Evolutionary conservation across 441 rosid species (phyloP).

Genomic region (Pelargonium myrrhifolium): DNA sequence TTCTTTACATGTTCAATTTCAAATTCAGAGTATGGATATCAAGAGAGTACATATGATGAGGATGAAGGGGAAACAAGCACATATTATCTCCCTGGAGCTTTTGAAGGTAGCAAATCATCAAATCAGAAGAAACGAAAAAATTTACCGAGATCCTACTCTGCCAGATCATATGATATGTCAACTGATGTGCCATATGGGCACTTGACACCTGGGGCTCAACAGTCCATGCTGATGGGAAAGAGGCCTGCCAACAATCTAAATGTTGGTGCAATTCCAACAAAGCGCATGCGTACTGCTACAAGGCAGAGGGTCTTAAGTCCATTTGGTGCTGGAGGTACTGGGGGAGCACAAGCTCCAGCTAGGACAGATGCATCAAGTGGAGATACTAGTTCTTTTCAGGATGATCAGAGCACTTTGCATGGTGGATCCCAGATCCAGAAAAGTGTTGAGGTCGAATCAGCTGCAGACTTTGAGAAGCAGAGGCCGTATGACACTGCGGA

Average conservation of each 20-base stretch:
- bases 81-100: conserved; percentile 60
- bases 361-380: conserved; percentile 97
- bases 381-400: conserved; percentile 94
- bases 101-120: conserved; percentile 48
- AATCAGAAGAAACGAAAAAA: conserved; percentile 67
- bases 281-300: conserved; percentile 84
- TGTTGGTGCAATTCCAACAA: conserved; percentile 71
- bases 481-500: conserved; percentile 68
- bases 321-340: conserved; percentile 51
- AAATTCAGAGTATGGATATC: conserved; percentile 54
- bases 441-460: conserved; percentile 82
- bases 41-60: conserved; percentile 55
- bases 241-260: conserved; percentile 56
- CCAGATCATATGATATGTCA: conserved; percentile 61
- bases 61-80: conserved; percentile 85
- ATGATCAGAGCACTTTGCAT: conserved; percentile 79
- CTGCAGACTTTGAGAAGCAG: conserved; percentile 64
- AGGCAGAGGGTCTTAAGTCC: conserved; percentile 78
- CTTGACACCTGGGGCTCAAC: conserved; percentile 43
- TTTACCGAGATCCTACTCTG: conserved; percentile 40
- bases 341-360: conserved; percentile 39
- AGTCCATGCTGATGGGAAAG: conserved; percentile 47
- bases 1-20: conserved; percentile 25
- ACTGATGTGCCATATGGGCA: conserved; percentile 53
- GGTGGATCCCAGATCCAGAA: conserved; percentile 71